Percentiles rank a stretch among this genome's conserved stretches.
phyloP scores from a whole-genome alignment of 2,329 filamentous ascomycete species.

The Colletotrichum viniferum region DNA sequence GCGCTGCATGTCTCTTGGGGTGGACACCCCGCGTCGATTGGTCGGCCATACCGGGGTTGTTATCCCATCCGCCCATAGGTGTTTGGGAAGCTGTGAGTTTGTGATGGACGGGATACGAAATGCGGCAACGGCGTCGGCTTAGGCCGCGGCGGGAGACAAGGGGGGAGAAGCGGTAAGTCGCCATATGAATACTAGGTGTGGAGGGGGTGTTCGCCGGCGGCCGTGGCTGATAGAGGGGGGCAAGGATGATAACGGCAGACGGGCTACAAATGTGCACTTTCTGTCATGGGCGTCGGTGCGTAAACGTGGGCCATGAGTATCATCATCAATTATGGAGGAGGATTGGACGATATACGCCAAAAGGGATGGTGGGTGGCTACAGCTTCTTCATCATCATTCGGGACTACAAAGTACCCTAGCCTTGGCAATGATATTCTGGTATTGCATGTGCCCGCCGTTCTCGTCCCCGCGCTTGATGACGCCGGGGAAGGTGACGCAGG shows the following conservation, averaged over 20 bases:
- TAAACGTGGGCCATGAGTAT: not conserved
- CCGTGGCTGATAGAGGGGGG: not conserved
- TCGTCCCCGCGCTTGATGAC: constrained; percentile 70
- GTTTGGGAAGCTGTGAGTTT: not conserved
- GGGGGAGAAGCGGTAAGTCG: not conserved
- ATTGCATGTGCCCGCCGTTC: constrained; percentile 63
- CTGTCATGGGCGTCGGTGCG: not conserved
- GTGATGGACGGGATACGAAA: not conserved
- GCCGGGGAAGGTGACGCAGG: constrained; percentile 68
- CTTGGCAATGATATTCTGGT: constrained; percentile 68
- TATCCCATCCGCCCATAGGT: not conserved
- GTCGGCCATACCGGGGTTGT: not conserved
- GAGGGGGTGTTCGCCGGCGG: not conserved
- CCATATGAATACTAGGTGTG: not conserved
- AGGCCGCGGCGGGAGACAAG: not conserved
- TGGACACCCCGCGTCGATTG: not conserved
- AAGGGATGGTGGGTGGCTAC: not conserved
- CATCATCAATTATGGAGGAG: not conserved
- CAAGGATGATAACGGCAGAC: not conserved
- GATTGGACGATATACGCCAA: not conserved
- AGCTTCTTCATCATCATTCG: constrained; percentile 36
- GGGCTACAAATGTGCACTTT: not conserved
- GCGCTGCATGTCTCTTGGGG: not conserved
- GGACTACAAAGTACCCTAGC: constrained; percentile 66
- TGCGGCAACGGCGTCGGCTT: not conserved